Base-by-base conservation (phyloP, 306 rosid species). In the Dicorynia guianensis region DNA sequence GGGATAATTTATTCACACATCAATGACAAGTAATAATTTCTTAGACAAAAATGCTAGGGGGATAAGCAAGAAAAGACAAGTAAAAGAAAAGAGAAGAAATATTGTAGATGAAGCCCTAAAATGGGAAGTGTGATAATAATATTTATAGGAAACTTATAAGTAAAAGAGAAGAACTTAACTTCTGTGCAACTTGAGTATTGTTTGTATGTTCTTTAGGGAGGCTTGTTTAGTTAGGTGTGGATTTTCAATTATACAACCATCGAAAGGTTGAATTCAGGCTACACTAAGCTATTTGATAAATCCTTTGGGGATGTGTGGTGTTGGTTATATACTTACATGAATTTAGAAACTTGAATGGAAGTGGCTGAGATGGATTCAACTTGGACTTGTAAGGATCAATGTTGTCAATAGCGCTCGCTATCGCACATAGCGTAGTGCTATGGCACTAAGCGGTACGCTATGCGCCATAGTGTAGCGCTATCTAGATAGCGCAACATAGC, bases 1-100 rank as follows among this genome's bases (percentile, higher is more conserved):
- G 39, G 60, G 47, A 67, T 74, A 8, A 17, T 7, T 64, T 60
- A 49, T 43, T 43, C 30, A 80, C 76, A 30, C 53, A 46, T 13
- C 44, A 63, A 56, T 54, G 43, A 55, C 34, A 68, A 39, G 36
- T n/a, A 59, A 59, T 33, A 59, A 33, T 34, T 33, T 4, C 19
- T 6, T 34, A 1, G 44, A 12, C 63, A 10, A 44, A 55, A 9
- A 63, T 62, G 66, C 77, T 40, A 9, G 49, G 34, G n/a, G 64
- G 68, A 47, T 42, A 61, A 63, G 54, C 67, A 14, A 44, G 17
- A 67, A 46, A 39, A n/a, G 52, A 60, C 11, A 57, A 10, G 64
- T n/a, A 73, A 40, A 40, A 39, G 2, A 4, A 38, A 13, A 19
- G 63, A 40, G 65, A 64, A 7, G 43, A 58, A 12, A 40, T 66